Evolutionary conservation across 371 early-diverging fungal genomes (phyloP).

Genomic region (Zancudomyces culisetae): DNA sequence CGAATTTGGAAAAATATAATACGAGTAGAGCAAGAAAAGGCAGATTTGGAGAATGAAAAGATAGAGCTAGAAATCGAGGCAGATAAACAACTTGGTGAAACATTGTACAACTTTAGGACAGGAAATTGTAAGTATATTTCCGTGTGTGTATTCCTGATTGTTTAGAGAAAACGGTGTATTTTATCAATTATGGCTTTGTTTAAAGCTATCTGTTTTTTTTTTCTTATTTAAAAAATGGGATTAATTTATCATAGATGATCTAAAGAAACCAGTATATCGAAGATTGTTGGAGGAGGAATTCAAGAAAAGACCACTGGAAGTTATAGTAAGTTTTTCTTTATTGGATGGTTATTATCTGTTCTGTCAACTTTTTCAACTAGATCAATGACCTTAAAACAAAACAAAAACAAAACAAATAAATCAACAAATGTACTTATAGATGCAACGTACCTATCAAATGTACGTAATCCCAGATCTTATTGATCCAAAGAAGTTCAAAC

Average conservation of each 20-base stretch:
- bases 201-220: no score
- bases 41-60: slow-evolving; percentile 32
- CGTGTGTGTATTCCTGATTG: not conserved
- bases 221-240: no score
- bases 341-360: not conserved
- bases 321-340: slow-evolving; percentile 19
- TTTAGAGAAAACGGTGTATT: no score
- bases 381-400: not conserved
- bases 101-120: slow-evolving; percentile 40
- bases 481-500: slow-evolving; percentile 24
- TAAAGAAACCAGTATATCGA: slow-evolving; percentile 49
- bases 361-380: not conserved
- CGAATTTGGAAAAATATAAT: not conserved
- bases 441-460: slow-evolving; percentile 62
- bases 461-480: slow-evolving; percentile 57
- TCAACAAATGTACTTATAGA: slow-evolving; percentile 4
- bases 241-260: slow-evolving; percentile 26
- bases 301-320: slow-evolving; percentile 33
- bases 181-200: no score
- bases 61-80: slow-evolving; percentile 47
- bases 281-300: slow-evolving; percentile 45
- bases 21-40: slow-evolving; percentile 19
- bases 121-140: slow-evolving; percentile 24
- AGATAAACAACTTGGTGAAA: slow-evolving; percentile 44
- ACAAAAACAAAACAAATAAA: not conserved